Evolutionary conservation across 352 stramenopile genomes (phyloP), one percentile per base, ranked within the genome.

Genomic region (Saprolegnia diclina): DNA sequence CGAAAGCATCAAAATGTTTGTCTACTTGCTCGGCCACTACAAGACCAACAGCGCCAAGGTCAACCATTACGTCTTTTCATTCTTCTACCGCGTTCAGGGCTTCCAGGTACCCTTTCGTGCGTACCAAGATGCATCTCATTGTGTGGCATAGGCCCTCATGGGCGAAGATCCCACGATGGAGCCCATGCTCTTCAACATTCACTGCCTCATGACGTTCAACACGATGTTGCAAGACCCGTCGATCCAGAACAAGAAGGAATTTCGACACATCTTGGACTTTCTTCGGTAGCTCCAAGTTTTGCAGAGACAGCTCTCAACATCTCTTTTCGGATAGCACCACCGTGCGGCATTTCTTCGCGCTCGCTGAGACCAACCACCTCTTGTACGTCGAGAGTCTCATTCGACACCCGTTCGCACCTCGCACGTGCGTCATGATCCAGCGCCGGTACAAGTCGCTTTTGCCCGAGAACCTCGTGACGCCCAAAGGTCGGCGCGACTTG

Each of bases 61-160:
- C 67, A 95, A 95, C 56, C 87, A 95, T 71, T 95, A 91, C 80
- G 82, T 95, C 24, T 84, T 93, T 74, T 90, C 85, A 24, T 93
- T 93, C 61, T 90, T 95, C 55, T 93, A 93, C 56, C 86, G 86
- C 19, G 82, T 79, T 29, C 91, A 90, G 48, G 78, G 91, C 65
- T 94, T 94, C 67, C 75, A 84, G 65, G 85, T 94, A 70, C 11
- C n/a, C n/a, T n/a, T n/a, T 24, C 76, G 84, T 55, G 1, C 18
- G 16, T 4, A 57, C 44, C n/a, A 14, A 7, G 5, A n/a, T 59
- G 4, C 4, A 37, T 59, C 26, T 4, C 11, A 57, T 48, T 42
- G n/a, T 24, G 21, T 50, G 29, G 32, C 10, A 10, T 61, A 69
- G 63, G 63, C 63, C 16, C 53, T 62, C 42, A 73, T 81, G 57